These are phyloP conservation scores for Trichoderma orchidacearum DNA, from an alignment of 495 filamentous ascomycete species.

Conservation along the genomic window DNA sequence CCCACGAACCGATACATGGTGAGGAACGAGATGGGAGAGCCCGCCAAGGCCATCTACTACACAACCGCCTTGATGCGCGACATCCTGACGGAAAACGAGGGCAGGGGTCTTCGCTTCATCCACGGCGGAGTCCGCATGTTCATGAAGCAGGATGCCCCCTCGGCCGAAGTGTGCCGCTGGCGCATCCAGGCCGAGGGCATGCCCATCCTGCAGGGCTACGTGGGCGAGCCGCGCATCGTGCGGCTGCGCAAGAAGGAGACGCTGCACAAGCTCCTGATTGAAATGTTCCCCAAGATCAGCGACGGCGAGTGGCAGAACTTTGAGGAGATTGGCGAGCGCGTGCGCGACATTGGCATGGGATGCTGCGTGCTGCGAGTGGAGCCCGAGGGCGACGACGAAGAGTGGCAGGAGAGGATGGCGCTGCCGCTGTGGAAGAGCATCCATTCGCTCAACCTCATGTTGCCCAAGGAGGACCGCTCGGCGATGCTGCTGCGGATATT, in stretches of 20 bases:
- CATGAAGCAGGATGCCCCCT: constrained; percentile 89
- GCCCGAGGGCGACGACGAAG: constrained; percentile 51
- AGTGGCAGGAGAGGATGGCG: constrained; percentile 68
- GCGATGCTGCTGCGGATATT: constrained; percentile 86
- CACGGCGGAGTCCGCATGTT: constrained; percentile 98
- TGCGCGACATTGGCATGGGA: constrained; percentile 67
- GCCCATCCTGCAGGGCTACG: constrained; percentile 73
- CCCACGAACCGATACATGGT: constrained; percentile 89
- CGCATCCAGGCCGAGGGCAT: constrained; percentile 90
- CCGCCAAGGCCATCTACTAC: constrained; percentile 89
- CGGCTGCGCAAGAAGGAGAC: constrained; percentile 60
- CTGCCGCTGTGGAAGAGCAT: constrained; percentile 86
- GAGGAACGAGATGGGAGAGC: constrained; percentile 70
- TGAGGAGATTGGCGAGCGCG: constrained; percentile 77
- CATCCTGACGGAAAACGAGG: constrained; percentile 73
- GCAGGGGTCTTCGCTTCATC: constrained; percentile 82
- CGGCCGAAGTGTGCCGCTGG: constrained; percentile 74
- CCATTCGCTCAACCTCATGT: constrained; percentile 82
- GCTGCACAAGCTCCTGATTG: constrained; percentile 62
- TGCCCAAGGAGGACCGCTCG: constrained; percentile 87
- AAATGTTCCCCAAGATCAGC: constrained; percentile 86
- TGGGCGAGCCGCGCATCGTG: constrained; percentile 67
- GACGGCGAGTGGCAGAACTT: constrained; percentile 55
- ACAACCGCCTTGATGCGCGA: constrained; percentile 71
- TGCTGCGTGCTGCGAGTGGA: constrained; percentile 83